phyloP scores from a whole-genome alignment of 2,329 filamentous ascomycete species.

The Hymenoscyphus fraxineus region DNA sequence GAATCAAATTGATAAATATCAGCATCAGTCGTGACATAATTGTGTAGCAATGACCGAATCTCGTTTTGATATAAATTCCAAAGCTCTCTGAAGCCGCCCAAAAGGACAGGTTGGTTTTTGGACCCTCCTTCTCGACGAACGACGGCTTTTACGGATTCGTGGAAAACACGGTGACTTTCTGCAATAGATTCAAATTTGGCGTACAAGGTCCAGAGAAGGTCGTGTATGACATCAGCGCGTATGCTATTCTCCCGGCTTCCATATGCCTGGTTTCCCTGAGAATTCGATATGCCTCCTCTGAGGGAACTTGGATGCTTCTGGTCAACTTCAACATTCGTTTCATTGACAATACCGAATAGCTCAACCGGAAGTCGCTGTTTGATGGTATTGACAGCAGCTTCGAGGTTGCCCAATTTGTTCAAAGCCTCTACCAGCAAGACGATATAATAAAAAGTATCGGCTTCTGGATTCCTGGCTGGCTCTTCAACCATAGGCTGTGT shows the following conservation, averaged over 20 bases:
- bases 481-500: conserved; percentile 71
- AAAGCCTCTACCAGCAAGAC: conserved; percentile 81
- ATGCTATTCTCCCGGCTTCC: conserved; percentile 69
- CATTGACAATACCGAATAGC: conserved; percentile 88
- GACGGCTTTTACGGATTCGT: conserved; percentile 86
- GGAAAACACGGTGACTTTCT: conserved; percentile 88
- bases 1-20: conserved; percentile 67
- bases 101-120: conserved; percentile 58
- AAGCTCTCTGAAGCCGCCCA: conserved; percentile 88
- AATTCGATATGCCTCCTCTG: conserved; percentile 47
- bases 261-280: conserved; percentile 58
- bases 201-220: conserved; percentile 87
- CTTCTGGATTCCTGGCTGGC: conserved; percentile 86
- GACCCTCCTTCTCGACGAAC: conserved; percentile 71
- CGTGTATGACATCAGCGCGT: conserved; percentile 80
- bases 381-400: conserved; percentile 81
- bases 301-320: conserved; percentile 85
- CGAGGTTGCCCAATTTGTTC: conserved; percentile 82
- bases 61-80: conserved; percentile 99
- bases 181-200: conserved; percentile 97
- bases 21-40: conserved; percentile 90
- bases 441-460: conserved; percentile 93
- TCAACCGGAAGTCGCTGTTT: conserved; percentile 93
- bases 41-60: conserved; percentile 88
- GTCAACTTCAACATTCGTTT: conserved; percentile 91